These are phyloP conservation scores for Cordyceps cicadae DNA, from an alignment of 2,329 filamentous ascomycete genomes.

Conservation along the genomic window DNA sequence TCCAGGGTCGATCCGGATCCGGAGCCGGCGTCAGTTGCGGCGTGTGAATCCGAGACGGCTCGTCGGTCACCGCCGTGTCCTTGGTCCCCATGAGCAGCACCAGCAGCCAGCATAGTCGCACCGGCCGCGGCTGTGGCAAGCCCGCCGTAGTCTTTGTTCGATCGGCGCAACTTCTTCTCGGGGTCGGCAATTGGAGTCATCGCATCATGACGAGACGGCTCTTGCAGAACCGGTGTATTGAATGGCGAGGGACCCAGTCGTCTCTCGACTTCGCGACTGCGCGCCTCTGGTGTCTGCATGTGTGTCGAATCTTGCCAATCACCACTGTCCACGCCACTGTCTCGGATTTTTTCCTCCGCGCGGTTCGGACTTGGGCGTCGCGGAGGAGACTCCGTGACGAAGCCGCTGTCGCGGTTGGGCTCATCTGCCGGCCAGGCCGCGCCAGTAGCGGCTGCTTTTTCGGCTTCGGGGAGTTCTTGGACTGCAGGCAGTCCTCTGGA, in stretches of 20 bases:
- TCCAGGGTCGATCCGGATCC: not conserved
- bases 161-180: conserved; percentile 27
- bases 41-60: conserved; percentile 30
- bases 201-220: conserved; percentile 27
- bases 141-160: conserved; percentile 23
- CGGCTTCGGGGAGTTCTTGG: conserved; percentile 40
- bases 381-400: conserved; percentile 35
- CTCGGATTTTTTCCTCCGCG: conserved; percentile 33
- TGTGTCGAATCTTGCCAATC: conserved; percentile 33
- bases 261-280: conserved; percentile 15
- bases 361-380: conserved; percentile 27
- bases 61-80: conserved; percentile 2
- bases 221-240: conserved; percentile 32
- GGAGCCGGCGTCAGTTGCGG: not conserved
- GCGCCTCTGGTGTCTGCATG: conserved; percentile 23
- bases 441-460: conserved; percentile 23
- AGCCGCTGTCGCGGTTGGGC: conserved; percentile 41
- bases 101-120: conserved; percentile 10
- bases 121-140: conserved; percentile 13
- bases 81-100: not conserved
- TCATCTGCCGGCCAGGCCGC: conserved; percentile 23
- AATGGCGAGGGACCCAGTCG: conserved; percentile 25
- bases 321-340: conserved; percentile 50
- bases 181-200: conserved; percentile 32
- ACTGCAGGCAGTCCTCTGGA: conserved; percentile 43